Conservation (phyloP, 2,329 filamentous ascomycete species). For the Herpotrichia juniperi region DNA sequence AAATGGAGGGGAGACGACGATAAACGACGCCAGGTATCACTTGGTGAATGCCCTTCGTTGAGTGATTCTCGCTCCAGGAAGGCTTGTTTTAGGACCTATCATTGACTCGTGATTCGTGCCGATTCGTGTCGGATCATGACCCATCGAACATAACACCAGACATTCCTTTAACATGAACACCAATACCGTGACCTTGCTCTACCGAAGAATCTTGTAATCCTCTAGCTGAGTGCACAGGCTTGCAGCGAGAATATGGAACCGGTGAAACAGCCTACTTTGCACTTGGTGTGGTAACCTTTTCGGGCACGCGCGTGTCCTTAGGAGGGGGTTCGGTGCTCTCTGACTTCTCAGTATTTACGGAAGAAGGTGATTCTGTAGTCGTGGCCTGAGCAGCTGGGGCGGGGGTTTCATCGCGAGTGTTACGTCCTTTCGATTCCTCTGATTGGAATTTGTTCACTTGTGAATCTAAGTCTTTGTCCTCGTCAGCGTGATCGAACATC, state of each 20-base stretch:
- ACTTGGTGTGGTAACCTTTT: constrained; percentile 25
- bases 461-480: constrained; percentile 82
- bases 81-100: constrained; percentile 27
- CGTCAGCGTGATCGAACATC: constrained; percentile 91
- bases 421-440: constrained; percentile 26
- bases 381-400: constrained; percentile 22
- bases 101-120: constrained; percentile 23
- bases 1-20: constrained; percentile 30
- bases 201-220: not conserved
- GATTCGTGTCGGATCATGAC: not conserved
- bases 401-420: constrained; percentile 32
- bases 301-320: constrained; percentile 21
- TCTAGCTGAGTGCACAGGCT: constrained; percentile 6
- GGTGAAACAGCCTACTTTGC: constrained; percentile 21
- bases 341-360: constrained; percentile 45
- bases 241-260: constrained; percentile 1
- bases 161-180: constrained; percentile 7
- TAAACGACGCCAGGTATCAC: constrained; percentile 45
- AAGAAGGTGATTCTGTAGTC: constrained; percentile 42
- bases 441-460: constrained; percentile 72
- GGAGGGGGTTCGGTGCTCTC: constrained; percentile 20
- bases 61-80: constrained; percentile 10
- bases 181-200: not conserved
- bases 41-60: constrained; percentile 34
- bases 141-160: not conserved